Evolutionary conservation across 345 rosid species (phyloP).

Genomic region (Theobroma cacao): DNA sequence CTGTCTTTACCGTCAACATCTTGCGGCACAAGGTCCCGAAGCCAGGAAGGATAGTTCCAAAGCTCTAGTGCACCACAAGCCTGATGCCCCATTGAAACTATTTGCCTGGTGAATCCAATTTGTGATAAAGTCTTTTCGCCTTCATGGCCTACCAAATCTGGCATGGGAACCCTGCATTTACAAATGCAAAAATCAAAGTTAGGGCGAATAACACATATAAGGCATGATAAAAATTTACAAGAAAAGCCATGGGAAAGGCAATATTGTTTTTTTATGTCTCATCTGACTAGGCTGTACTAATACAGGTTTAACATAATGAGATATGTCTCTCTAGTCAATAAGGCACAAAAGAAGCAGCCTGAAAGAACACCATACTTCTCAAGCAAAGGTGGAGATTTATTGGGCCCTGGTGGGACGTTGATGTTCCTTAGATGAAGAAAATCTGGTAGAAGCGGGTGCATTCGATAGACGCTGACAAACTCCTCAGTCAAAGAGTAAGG

Average conservation of each 20-base stretch:
- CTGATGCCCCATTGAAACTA: conserved; percentile 76
- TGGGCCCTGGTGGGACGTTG: conserved; percentile 19
- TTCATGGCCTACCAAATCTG: conserved; percentile 30
- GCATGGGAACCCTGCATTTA: conserved; percentile 32
- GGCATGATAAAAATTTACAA: too few species aligned
- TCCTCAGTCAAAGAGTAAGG: conserved; percentile 69
- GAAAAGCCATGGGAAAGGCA: background rate
- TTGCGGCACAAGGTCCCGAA: conserved; percentile 39
- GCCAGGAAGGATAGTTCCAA: conserved; percentile 58
- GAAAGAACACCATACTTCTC: conserved; percentile 36
- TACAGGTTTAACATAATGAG: too few species aligned
- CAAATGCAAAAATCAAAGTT: background rate
- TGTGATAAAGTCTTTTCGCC: conserved; percentile 37
- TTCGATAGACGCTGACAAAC: conserved; percentile 53
- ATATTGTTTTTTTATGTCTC: background rate
- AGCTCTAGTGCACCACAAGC: conserved; percentile 54
- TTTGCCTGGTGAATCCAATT: conserved; percentile 40
- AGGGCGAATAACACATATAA: too few species aligned
- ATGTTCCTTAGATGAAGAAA: conserved; percentile 35
- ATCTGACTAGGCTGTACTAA: too few species aligned
- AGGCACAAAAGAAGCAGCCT: too few species aligned
- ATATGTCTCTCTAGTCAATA: too few species aligned
- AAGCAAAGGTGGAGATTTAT: conserved; percentile 40
- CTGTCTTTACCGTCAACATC: conserved; percentile 43
- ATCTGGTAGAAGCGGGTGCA: conserved; percentile 63